These are phyloP conservation scores for Ambrosia trifida DNA, from an alignment of 129 eudicot species.

Conservation along the genomic window DNA sequence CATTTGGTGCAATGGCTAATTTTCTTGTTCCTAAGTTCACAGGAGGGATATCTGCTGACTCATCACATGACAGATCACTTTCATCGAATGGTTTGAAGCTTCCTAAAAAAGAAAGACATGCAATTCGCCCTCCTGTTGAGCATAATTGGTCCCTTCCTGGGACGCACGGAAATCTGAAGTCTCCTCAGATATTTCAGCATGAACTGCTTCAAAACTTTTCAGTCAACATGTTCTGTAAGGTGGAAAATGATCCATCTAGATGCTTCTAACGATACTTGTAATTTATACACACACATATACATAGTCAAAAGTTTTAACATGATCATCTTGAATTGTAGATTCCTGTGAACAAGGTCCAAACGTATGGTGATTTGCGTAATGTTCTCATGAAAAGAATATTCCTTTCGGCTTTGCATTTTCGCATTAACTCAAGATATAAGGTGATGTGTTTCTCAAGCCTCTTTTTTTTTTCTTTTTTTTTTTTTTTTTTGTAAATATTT, in stretches of 20 bases:
- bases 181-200: constrained; percentile 97
- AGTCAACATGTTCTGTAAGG: constrained; percentile 98
- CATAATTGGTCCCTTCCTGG: constrained; percentile 93
- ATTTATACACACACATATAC: neutral
- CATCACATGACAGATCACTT: constrained; percentile 67
- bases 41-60: constrained; percentile 70
- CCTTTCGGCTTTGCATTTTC: constrained; percentile 95
- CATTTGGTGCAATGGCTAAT: constrained; percentile 97
- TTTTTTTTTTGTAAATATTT: constrained; percentile 16
- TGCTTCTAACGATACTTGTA: neutral
- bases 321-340: constrained; percentile 46
- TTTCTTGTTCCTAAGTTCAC: constrained; percentile 95
- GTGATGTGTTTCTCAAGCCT: constrained; percentile 35
- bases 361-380: constrained; percentile 80
- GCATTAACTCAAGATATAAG: constrained; percentile 97
- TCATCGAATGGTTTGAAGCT: constrained; percentile 56
- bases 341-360: constrained; percentile 89
- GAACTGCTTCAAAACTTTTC: constrained; percentile 94
- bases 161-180: constrained; percentile 38
- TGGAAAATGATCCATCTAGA: constrained; percentile 21
- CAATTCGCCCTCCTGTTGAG: constrained; percentile 94
- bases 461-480: constrained; percentile 7
- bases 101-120: constrained; percentile 74
- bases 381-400: constrained; percentile 99
- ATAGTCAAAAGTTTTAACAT: neutral